Evolutionary conservation across 257 asterid genomes (phyloP), one percentile per base, ranked within the genome.

Genomic region (Solanum neorickii): DNA sequence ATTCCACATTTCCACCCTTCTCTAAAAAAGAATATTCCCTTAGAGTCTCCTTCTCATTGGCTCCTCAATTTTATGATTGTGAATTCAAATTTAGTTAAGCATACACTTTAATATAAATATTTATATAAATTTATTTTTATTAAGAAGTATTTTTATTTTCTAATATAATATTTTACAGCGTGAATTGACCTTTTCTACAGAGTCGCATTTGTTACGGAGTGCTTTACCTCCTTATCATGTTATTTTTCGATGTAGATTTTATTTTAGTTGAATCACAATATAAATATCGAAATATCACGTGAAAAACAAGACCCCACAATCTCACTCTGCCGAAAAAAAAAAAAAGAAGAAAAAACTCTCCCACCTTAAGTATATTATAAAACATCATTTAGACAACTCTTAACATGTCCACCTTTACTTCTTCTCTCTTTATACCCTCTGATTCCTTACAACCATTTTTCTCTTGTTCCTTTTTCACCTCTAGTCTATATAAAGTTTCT

Each of bases 1-100:
- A 76, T 88, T 88, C 86, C 88, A 86, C 69, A 73, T 86, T 6
- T 82, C 44, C 72, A 84, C 35, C 39, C 39, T 37, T 37, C 39
- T 21, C 82, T 9, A 29, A 89, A 91, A 91, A 25, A 87, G 92
- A 90, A 92, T 91, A 92, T 91, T 92, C 93, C 94, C 16, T 31
- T 80, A 10, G 86, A 87, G 87, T 89, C 87, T 20, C 78, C 49
- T 37, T 82, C 60, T n/a, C n/a, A 35, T 49, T 49, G 91, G 46
- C 59, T 44, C 62, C 49, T 11, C 37, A 87, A 23, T 68, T 76
- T 89, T 56, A 56, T 0, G 0, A 2, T 6, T 4, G 2, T 23
- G 0, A 52, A 52, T 52, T 52, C 2, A 0, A 52, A 52, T 52
- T 52, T 18, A 18, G 5, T 18, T 52, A 3, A 18, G 11, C 1